Conservation (phyloP, 768 basidiomycete genomes). For the Sarcomyxa edulis region DNA sequence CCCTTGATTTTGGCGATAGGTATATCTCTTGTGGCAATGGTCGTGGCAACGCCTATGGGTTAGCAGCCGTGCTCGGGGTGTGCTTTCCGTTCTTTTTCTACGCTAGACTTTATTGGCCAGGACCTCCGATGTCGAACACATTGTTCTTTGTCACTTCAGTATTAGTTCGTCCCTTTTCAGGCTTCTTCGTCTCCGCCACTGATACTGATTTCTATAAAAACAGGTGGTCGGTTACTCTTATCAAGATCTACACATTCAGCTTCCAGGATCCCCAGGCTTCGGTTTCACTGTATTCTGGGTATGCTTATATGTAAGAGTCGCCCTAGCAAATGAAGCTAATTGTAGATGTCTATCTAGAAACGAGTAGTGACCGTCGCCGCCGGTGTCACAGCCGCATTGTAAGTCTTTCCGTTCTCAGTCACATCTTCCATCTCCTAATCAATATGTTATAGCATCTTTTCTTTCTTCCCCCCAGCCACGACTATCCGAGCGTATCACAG, state of each 20-base stretch:
- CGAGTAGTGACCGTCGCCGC: constrained; percentile 65
- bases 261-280: constrained; percentile 48
- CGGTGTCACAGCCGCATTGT: constrained; percentile 80
- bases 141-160: constrained; percentile 60
- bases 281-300: constrained; percentile 76
- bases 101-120: constrained; percentile 69
- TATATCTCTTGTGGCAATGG: constrained; percentile 65
- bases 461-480: constrained; percentile 67
- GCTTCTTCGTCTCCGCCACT: not conserved
- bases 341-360: constrained; percentile 36
- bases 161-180: constrained; percentile 44
- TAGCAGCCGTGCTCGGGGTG: constrained; percentile 63
- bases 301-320: constrained; percentile 12
- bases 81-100: constrained; percentile 72
- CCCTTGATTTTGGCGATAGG: constrained; percentile 40
- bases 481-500: constrained; percentile 75
- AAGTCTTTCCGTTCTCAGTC: constrained; percentile 14
- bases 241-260: constrained; percentile 45
- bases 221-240: constrained; percentile 75
- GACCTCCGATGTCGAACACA: constrained; percentile 65
- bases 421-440: not conserved
- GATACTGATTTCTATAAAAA: not conserved
- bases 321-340: too few species aligned
- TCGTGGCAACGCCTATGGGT: constrained; percentile 58
- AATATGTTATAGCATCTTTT: constrained; percentile 45